These are phyloP conservation scores for Cenchrus americanus DNA, from an alignment of 176 grass and related monocot genomes.

Conservation along the genomic window DNA sequence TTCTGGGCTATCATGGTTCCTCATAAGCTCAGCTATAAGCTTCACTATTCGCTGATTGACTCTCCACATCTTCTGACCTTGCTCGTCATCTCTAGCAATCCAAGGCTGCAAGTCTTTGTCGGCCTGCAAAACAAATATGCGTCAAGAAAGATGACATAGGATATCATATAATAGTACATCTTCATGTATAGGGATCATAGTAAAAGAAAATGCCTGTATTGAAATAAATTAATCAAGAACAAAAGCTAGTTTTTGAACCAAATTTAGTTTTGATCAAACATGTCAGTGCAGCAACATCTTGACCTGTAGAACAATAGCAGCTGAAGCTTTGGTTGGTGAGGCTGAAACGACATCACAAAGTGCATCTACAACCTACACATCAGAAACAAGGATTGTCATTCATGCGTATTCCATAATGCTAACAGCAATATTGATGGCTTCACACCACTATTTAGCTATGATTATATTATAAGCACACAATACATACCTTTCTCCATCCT, in stretches of 20 bases:
- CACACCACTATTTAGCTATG: not conserved
- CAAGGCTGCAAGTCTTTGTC: conserved; percentile 96
- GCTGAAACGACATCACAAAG: conserved; percentile 98
- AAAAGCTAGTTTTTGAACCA: not conserved
- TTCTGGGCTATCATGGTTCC: conserved; percentile 95
- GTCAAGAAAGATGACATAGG: conserved; percentile 55
- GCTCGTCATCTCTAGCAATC: conserved; percentile 94
- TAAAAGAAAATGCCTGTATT: not conserved
- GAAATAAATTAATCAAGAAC: conserved; percentile 20
- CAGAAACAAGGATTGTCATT: conserved; percentile 6
- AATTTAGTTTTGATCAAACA: conserved; percentile 9
- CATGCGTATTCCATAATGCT: conserved; percentile 25
- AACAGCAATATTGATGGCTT: conserved; percentile 2
- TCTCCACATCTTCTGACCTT: conserved; percentile 96
- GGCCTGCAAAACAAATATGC: conserved; percentile 65
- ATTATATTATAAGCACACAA: conserved; percentile 24
- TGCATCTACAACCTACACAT: conserved; percentile 86
- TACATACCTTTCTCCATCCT: conserved; percentile 92
- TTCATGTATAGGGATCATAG: not conserved
- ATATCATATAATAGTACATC: conserved; percentile 21
- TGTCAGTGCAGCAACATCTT: conserved; percentile 49
- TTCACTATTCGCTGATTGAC: conserved; percentile 97
- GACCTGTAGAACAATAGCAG: conserved; percentile 96
- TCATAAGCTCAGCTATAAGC: conserved; percentile 96
- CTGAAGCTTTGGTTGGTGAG: conserved; percentile 88